Base-by-base conservation (phyloP, 352 stramenopile genomes). In the Aphanomyces euteiches region DNA sequence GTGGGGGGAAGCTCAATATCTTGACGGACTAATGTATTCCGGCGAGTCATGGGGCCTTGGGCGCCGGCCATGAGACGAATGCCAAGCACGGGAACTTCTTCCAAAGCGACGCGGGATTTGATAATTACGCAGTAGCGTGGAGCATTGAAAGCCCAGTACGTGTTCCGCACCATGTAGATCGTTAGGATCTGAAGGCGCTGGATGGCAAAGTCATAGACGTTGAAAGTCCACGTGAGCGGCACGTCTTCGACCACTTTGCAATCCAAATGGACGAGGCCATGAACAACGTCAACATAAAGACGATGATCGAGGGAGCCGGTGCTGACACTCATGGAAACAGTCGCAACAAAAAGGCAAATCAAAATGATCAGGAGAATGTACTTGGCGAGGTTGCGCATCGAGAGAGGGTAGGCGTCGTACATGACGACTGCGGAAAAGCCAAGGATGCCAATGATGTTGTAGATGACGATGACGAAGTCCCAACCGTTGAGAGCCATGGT, bases 91-190 rank as follows among this genome's bases (percentile, higher is more conserved):
- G 64, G 64, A 6, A 70, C 47, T 63, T 70, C 64, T 37, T 70
- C 64, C 15, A 70, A 34, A 3, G 64, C 64, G 38, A 70, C 64
- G 38, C 64, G 64, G 17, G 47, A 63, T 43, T 70, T 70, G 54
- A 70, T 70, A 37, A 70, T 70, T 5, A 70, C 64, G 54, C 64
- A 70, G 40, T 70, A 70, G 15, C 64, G 36, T 40, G 64, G 64
- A n/a, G 64, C 64, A 34, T 56, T 54, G 53, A 70, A 70, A 6
- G 64, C 64, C 64, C 64, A 70, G 40, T 70, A 70, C 39, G 64
- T 70, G 40, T 70, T 70, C n/a, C 64, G 64, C n/a, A 50, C 47
- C 64, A 70, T 70, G 64, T 70, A 70, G 7, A 70, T 37, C 5
- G 64, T 39, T 28, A 70, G 64, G 40, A 70, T 70, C 40, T 70